phyloP scores from a whole-genome alignment of 2,329 filamentous ascomycete species.

The Pleomassaria siparia region DNA sequence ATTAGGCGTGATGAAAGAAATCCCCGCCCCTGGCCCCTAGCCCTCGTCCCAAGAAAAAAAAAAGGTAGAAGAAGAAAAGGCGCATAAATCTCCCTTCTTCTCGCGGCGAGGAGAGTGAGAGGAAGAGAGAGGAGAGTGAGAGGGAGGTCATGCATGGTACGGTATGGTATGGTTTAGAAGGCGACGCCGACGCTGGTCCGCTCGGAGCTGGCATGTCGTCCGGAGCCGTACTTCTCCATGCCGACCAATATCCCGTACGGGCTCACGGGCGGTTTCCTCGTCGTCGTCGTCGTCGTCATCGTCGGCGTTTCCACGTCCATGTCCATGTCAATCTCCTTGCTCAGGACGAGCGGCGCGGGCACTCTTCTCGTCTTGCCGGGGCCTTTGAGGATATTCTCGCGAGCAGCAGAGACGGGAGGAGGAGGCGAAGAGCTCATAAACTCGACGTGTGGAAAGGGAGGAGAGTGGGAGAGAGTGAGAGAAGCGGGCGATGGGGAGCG shows the following conservation, averaged over 20 bases:
- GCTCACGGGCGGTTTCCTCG: slow-evolving; percentile 29
- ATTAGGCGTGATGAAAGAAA: too few relatives aligned
- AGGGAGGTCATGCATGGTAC: too few relatives aligned
- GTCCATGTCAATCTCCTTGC: slow-evolving; percentile 30
- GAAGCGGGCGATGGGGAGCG: slow-evolving; percentile 11
- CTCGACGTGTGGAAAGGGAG: slow-evolving; percentile 2
- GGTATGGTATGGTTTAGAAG: too few relatives aligned
- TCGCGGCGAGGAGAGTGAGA: too few relatives aligned
- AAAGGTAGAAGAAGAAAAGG: too few relatives aligned
- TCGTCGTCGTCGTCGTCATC: slow-evolving; percentile 18
- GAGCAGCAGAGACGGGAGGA: slow-evolving; percentile 11
- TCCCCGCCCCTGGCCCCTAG: too few relatives aligned
- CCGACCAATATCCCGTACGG: slow-evolving; percentile 31
- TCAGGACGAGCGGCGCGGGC: slow-evolving; percentile 29
- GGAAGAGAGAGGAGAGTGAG: too few relatives aligned
- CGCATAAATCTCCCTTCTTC: too few relatives aligned
- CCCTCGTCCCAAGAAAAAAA: too few relatives aligned
- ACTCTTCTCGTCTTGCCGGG: slow-evolving; percentile 27
- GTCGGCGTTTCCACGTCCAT: too few relatives aligned
- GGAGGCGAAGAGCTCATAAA: not conserved
- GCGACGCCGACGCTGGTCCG: slow-evolving; percentile 38
- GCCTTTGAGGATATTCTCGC: slow-evolving; percentile 21
- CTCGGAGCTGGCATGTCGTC: slow-evolving; percentile 6
- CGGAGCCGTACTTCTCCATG: slow-evolving; percentile 28
- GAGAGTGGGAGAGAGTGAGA: slow-evolving; percentile 6